Evolutionary conservation across 306 rosid genomes (phyloP).

Genomic region (Trichosanthes cucumerina): DNA sequence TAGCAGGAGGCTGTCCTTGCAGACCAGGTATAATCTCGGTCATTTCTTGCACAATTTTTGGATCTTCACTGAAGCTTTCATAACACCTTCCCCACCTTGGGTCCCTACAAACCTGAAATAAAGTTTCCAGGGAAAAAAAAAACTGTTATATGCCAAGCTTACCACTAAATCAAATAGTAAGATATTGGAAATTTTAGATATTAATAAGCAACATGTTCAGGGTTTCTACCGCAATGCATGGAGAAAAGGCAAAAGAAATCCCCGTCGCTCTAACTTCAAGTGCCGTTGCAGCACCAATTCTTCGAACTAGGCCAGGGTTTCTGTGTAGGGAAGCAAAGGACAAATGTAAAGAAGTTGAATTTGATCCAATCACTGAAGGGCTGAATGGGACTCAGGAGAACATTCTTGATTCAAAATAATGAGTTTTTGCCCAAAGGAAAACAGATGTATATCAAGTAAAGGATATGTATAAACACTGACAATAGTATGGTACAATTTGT

Average conservation of each 20-base stretch:
- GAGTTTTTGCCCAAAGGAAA: too few relatives aligned
- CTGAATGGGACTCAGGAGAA: background rate
- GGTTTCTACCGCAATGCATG: slow-evolving; percentile 93
- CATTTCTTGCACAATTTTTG: slow-evolving; percentile 53
- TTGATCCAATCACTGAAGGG: too few relatives aligned
- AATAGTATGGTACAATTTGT: background rate
- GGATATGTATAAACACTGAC: background rate
- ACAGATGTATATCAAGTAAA: background rate
- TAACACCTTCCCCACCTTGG: too few relatives aligned
- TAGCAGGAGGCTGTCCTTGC: slow-evolving; percentile 66
- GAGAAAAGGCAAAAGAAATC: slow-evolving; percentile 81
- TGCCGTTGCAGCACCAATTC: slow-evolving; percentile 93
- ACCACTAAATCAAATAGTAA: background rate
- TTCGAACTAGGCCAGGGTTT: slow-evolving; percentile 51
- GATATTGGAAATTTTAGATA: background rate
- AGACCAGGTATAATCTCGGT: slow-evolving; percentile 71
- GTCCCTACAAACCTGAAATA: slow-evolving; percentile 68
- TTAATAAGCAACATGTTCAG: background rate
- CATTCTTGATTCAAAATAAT: background rate
- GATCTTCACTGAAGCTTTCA: too few relatives aligned
- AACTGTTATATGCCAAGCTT: slow-evolving; percentile 2
- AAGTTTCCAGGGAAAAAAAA: slow-evolving; percentile 19
- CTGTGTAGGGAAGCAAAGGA: slow-evolving; percentile 19
- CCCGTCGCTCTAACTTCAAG: slow-evolving; percentile 22
- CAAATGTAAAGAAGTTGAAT: slow-evolving; percentile 9